phyloP scores from a whole-genome alignment of 2,329 filamentous ascomycete genomes.

The Microsporum audouinii region DNA sequence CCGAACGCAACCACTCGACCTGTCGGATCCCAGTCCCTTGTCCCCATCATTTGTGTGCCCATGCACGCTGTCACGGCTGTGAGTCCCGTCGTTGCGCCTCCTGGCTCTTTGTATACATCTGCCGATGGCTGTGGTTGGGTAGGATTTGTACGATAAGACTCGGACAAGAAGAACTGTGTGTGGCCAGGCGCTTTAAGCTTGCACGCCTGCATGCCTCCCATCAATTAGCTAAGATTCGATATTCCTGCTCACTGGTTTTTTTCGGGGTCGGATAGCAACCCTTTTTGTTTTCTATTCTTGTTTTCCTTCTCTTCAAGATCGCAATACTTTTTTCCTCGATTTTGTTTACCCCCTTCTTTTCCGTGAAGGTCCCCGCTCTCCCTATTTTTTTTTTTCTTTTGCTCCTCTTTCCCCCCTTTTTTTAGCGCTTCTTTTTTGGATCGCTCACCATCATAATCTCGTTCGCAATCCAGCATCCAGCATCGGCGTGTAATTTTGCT shows the following conservation, averaged over 20 bases:
- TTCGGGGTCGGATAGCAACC: not conserved
- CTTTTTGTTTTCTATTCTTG: not conserved
- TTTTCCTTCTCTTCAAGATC: not conserved
- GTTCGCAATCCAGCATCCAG: not conserved
- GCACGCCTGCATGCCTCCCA: not conserved
- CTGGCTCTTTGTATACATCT: constrained; percentile 1
- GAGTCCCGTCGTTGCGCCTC: constrained; percentile 2
- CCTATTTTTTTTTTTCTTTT: not conserved
- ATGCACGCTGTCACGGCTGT: constrained; percentile 2
- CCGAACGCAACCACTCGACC: constrained; percentile 2
- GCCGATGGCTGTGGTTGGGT: not conserved
- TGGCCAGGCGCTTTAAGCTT: not conserved
- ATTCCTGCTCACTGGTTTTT: not conserved
- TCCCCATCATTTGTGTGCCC: constrained; percentile 2
- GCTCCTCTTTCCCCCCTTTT: not conserved
- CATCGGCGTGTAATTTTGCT: not conserved
- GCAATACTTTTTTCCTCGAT: not conserved
- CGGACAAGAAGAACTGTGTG: not conserved
- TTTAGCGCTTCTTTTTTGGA: not conserved
- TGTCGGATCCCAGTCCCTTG: not conserved
- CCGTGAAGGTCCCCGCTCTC: not conserved
- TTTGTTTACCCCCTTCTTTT: not conserved
- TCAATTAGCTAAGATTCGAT: not conserved
- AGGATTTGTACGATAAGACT: not conserved
- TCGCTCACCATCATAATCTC: not conserved